A percentile compares a stretch with the other conserved stretches of the same genome.
Conservation (phyloP, 2,329 filamentous ascomycete genomes). For the Aspergillus fumigatiaffinis region DNA sequence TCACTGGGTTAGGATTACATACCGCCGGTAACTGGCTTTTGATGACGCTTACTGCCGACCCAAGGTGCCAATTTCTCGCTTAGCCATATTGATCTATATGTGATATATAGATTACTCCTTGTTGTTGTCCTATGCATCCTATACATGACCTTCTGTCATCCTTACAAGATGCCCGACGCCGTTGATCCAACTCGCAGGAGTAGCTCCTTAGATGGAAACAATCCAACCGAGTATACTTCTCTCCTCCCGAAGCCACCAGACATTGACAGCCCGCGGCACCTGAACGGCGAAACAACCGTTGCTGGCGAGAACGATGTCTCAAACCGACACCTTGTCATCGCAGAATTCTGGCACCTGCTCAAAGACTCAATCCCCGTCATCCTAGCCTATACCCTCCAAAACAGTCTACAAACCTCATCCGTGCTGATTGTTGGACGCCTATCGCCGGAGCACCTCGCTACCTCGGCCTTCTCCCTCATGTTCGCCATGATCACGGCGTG, state of each 20-base stretch:
- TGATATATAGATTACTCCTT: background rate
- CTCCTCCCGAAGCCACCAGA: slow-evolving; percentile 23
- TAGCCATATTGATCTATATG: background rate
- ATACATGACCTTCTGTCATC: background rate
- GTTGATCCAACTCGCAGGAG: background rate
- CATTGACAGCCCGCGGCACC: slow-evolving; percentile 1
- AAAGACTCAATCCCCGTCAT: slow-evolving; percentile 73
- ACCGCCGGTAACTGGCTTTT: background rate
- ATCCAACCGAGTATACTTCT: slow-evolving; percentile 24
- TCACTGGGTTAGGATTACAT: background rate
- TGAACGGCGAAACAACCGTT: slow-evolving; percentile 33
- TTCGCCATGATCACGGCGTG: slow-evolving; percentile 87
- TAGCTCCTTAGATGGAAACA: background rate
- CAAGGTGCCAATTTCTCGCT: background rate
- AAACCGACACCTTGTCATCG: slow-evolving; percentile 38
- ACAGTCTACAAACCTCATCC: slow-evolving; percentile 76
- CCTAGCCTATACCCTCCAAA: slow-evolving; percentile 79
- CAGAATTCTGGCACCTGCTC: slow-evolving; percentile 65
- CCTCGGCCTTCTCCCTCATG: slow-evolving; percentile 87
- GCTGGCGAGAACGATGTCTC: slow-evolving; percentile 36
- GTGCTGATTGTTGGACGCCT: slow-evolving; percentile 77
- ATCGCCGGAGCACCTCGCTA: slow-evolving; percentile 74
- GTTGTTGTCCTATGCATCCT: background rate
- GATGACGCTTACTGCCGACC: background rate
- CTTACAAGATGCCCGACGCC: slow-evolving; percentile 8